phyloP scores from a whole-genome alignment of 495 filamentous ascomycete genomes.

The Penicillium egyptiacum region DNA sequence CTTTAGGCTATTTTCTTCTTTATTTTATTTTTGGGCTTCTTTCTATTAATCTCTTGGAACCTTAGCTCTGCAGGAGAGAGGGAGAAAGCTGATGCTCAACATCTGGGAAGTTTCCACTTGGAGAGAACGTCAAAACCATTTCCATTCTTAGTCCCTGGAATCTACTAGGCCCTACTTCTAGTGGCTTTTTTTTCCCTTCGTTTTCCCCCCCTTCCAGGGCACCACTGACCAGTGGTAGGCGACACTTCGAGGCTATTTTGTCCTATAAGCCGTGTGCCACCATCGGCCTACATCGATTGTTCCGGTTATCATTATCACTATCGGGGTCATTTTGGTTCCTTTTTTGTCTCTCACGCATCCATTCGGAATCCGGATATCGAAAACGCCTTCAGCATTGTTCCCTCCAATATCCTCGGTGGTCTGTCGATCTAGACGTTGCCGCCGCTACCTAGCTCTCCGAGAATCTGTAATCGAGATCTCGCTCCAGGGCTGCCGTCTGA shows the following conservation, averaged over 20 bases:
- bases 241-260: conserved; percentile 26
- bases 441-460: conserved; percentile 2
- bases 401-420: not conserved
- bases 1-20: conserved; percentile 14
- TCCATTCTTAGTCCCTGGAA: conserved; percentile 16
- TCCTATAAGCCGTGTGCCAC: conserved; percentile 25
- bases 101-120: not conserved
- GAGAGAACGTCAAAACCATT: not conserved
- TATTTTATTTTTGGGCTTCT: conserved; percentile 7
- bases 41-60: not conserved
- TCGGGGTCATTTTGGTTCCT: not conserved
- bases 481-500: conserved; percentile 4
- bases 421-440: not conserved
- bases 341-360: not conserved
- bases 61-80: not conserved
- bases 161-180: conserved; percentile 32
- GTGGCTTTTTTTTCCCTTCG: conserved; percentile 16
- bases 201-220: conserved; percentile 15
- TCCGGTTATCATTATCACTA: conserved; percentile 17
- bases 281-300: conserved; percentile 21
- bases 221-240: conserved; percentile 27
- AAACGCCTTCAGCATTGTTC: not conserved
- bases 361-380: not conserved
- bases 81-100: not conserved
- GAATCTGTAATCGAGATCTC: conserved; percentile 3